phyloP scores from a whole-genome alignment of 768 basidiomycete genomes.

The Dacryopinax spathularia region DNA sequence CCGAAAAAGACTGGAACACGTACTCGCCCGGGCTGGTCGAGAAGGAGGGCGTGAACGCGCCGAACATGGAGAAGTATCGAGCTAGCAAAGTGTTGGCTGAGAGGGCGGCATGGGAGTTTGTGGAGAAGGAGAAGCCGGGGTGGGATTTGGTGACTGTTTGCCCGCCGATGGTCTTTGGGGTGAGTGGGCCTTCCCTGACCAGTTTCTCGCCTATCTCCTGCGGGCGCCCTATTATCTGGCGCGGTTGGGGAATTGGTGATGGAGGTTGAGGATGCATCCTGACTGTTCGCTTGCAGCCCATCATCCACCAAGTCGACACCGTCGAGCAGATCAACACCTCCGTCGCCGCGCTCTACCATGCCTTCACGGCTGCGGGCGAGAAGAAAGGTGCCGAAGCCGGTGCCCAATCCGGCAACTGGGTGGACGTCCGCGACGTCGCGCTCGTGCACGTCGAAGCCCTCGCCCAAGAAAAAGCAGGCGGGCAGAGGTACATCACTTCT shows the following conservation, averaged over 20 bases:
- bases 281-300: slow-evolving; percentile 20
- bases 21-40: slow-evolving; percentile 2
- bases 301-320: slow-evolving; percentile 28
- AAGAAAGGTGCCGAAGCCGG: background rate
- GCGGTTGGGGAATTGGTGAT: too few relatives aligned
- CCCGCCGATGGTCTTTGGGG: slow-evolving; percentile 5
- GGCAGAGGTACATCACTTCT: slow-evolving; percentile 3
- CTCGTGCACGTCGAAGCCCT: slow-evolving; percentile 7
- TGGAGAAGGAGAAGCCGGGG: slow-evolving; percentile 7
- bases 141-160: slow-evolving; percentile 8
- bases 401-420: background rate
- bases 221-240: too few relatives aligned
- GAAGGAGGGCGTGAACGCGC: background rate
- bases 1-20: slow-evolving; percentile 7
- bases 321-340: slow-evolving; percentile 29
- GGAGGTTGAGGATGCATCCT: too few relatives aligned
- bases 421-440: slow-evolving; percentile 11
- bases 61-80: slow-evolving; percentile 1
- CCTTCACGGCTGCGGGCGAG: background rate
- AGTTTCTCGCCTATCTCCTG: too few relatives aligned
- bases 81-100: slow-evolving; percentile 9
- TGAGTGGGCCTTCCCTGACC: background rate
- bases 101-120: slow-evolving; percentile 7
- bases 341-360: background rate
- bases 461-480: background rate